Evolutionary conservation across 108 stramenopile species (phyloP), one percentile per base, ranked within the genome.

Genomic region (Craspedostauros australis): DNA sequence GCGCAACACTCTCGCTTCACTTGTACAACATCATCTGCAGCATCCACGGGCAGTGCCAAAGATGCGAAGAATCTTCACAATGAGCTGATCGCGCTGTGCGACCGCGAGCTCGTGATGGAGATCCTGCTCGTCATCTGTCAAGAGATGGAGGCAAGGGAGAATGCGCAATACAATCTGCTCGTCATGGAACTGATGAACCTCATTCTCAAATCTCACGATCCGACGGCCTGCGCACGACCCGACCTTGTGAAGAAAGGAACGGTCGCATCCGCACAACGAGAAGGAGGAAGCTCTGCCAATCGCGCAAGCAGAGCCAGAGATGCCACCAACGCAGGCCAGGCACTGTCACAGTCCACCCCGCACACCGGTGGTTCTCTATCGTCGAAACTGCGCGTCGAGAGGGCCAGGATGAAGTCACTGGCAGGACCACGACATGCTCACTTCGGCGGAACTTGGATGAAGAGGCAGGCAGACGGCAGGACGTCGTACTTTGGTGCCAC

Each of bases 131-230:
- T 88, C 0, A 49, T 94, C 22, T 79, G 75, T n/a, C 80, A 81
- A 47, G 86, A 86, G 12, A 76, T 90, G 54, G 83, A 86, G 52
- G 58, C 64, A 21, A 66, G 82, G 30, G 89, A 91, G 36, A 88
- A 88, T 65, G 58, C 63, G 14, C 82, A 76, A 20, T 94, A 89
- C 60, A 94, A 90, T 60, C 66, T 94, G 47, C 60, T 90, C 16
- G 25, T 90, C 41, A 88, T 94, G 92, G 92, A 93, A 56, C 71
- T 93, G 48, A 48, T 93, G 45, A 68, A 82, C 36, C 76, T 71
- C 43, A 30, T 93, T 54, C 57, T 88, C 46, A 71, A 68, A 50
- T 53, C 65, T 18, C 84, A 88, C 24, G 68, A 80, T 62, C 78
- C 73, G 4, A 63, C 66, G 29, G 73, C 66, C 0, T 69, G 74